Evolutionary conservation across 768 basidiomycete species (phyloP).

Genomic region (Sporobolomyces pararoseus): DNA sequence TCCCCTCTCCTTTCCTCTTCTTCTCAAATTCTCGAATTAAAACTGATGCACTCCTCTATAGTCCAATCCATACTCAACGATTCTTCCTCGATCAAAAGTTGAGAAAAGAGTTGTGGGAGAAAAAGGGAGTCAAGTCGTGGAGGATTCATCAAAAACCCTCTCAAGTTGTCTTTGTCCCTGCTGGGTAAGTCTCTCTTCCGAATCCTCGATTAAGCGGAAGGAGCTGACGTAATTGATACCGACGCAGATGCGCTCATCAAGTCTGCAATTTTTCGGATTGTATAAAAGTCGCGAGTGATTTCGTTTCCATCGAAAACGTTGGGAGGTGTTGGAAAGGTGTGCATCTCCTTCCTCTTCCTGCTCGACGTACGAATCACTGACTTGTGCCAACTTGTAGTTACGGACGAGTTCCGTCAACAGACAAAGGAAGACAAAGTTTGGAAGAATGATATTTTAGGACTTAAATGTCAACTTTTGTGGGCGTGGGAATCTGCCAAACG

Average conservation of each 20-base stretch:
- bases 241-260: conserved; percentile 53
- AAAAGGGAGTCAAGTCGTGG: conserved; percentile 69
- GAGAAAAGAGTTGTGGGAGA: conserved; percentile 64
- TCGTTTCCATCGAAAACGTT: conserved; percentile 90
- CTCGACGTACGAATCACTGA: neutral
- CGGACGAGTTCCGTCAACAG: conserved; percentile 82
- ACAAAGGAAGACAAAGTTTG: conserved; percentile 74
- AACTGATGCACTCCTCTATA: too few species aligned
- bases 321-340: conserved; percentile 65
- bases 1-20: neutral
- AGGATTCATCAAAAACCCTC: conserved; percentile 85
- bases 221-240: too few species aligned
- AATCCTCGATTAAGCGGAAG: too few species aligned
- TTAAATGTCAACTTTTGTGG: conserved; percentile 90
- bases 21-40: too few species aligned
- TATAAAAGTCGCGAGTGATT: conserved; percentile 92
- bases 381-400: conserved; percentile 53
- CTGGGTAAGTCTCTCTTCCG: conserved; percentile 57
- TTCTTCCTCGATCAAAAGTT: conserved; percentile 73
- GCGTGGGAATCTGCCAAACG: conserved; percentile 58
- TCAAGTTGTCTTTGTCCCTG: conserved; percentile 91
- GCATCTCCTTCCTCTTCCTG: neutral
- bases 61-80: conserved; percentile 82
- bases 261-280: conserved; percentile 92
- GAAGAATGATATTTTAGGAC: conserved; percentile 90